Conservation (phyloP, 2,329 filamentous ascomycete genomes). For the Chaetomium globosum region DNA sequence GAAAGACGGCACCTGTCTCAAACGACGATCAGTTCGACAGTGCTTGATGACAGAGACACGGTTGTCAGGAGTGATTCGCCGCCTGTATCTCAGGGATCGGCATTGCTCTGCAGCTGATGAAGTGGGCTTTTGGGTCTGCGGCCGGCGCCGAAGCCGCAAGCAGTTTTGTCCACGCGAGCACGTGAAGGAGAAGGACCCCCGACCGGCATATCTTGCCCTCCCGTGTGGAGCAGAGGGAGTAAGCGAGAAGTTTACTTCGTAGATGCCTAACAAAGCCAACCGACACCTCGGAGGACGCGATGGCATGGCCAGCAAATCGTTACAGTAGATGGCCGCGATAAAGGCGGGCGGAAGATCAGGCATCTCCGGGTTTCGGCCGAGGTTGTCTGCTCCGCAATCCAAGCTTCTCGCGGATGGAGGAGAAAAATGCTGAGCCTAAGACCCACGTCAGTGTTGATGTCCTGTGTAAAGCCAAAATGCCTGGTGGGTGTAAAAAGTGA, state of each 20-base stretch:
- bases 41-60: background rate
- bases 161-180: background rate
- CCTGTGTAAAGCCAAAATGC: too few relatives aligned
- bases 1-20: slow-evolving; percentile 2
- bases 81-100: slow-evolving; percentile 18
- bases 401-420: too few relatives aligned
- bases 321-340: background rate
- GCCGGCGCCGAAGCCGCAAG: too few relatives aligned
- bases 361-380: background rate
- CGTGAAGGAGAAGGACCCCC: slow-evolving; percentile 1
- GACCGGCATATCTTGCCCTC: slow-evolving; percentile 1
- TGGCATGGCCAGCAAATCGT: background rate
- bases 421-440: background rate
- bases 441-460: too few relatives aligned
- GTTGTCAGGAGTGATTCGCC: slow-evolving; percentile 8
- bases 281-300: background rate
- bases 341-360: background rate
- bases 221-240: background rate
- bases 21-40: slow-evolving; percentile 13
- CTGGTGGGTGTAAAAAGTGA: background rate
- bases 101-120: slow-evolving; percentile 11
- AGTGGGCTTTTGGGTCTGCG: background rate
- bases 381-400: too few relatives aligned
- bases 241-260: background rate
- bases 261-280: background rate